Evolutionary conservation across 345 rosid species (phyloP).

Genomic region (Gossypium bickii): DNA sequence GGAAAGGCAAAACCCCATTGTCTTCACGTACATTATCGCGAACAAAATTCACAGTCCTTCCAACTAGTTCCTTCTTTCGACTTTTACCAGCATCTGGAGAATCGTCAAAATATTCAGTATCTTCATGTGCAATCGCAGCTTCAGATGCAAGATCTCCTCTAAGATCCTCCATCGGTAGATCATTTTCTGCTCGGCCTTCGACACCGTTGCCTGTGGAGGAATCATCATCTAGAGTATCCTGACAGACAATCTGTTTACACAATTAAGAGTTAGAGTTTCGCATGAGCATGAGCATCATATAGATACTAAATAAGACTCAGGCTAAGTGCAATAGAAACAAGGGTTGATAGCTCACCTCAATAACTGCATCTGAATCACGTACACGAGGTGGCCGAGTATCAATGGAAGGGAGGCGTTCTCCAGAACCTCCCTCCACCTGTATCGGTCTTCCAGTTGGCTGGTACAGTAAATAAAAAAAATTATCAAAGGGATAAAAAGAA

Average conservation of each 20-base stretch:
- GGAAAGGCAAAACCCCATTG: constrained; percentile 25
- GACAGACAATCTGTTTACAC: constrained; percentile 66
- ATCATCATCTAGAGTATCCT: constrained; percentile 53
- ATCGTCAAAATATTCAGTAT: constrained; percentile 34
- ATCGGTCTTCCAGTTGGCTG: constrained; percentile 98
- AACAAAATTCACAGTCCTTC: constrained; percentile 27
- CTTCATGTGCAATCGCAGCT: constrained; percentile 28
- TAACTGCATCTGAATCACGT: constrained; percentile 92
- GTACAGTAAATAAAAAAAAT: constrained; percentile 16
- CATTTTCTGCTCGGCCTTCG: constrained; percentile 33
- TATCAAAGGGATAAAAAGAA: constrained; percentile 12
- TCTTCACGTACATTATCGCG: constrained; percentile 41
- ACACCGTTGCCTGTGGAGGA: constrained; percentile 45
- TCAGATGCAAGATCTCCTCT: constrained; percentile 34
- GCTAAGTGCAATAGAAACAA: constrained; percentile 19
- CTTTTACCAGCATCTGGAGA: constrained; percentile 24
- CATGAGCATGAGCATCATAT: constrained; percentile 15
- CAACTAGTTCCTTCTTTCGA: constrained; percentile 30
- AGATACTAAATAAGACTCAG: constrained; percentile 6
- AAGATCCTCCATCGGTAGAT: constrained; percentile 34
- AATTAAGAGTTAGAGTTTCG: constrained; percentile 28
- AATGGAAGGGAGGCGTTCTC: constrained; percentile 84
- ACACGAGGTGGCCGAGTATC: constrained; percentile 83
- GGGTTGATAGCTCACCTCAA: constrained; percentile 53
- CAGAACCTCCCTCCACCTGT: constrained; percentile 85